Evolutionary conservation across 148 eudicot species (phyloP).

Genomic region (Vaccinium macrocarpon): DNA sequence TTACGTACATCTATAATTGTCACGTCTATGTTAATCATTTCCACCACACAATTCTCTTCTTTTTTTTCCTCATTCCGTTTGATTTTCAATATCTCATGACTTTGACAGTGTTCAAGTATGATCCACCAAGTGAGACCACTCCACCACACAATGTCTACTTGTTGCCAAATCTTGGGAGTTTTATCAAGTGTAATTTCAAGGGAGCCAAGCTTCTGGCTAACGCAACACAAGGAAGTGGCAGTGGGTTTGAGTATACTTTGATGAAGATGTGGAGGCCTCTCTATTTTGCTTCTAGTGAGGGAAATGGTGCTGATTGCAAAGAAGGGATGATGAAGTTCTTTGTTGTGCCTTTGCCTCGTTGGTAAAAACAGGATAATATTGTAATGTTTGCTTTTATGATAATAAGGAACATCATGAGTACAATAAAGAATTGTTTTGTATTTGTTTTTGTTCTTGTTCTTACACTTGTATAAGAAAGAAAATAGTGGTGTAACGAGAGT

Average conservation of each 20-base stretch:
- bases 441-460: not conserved
- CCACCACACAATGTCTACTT: constrained; percentile 19
- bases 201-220: constrained; percentile 19
- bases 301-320: constrained; percentile 16
- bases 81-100: not conserved
- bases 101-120: constrained; percentile 16
- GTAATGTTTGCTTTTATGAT: not conserved
- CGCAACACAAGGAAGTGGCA: constrained; percentile 16
- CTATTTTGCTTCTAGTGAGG: constrained; percentile 20
- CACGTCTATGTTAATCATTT: not conserved
- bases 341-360: constrained; percentile 19
- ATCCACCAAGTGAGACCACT: constrained; percentile 9
- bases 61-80: not conserved
- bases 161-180: constrained; percentile 23
- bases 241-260: constrained; percentile 13
- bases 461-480: not conserved
- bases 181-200: constrained; percentile 16
- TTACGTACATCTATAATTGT: not conserved
- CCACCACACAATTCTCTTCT: too few relatives aligned
- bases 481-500: not conserved
- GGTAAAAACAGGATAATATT: not conserved
- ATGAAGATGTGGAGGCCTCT: constrained; percentile 13
- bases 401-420: not conserved
- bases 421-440: too few relatives aligned
- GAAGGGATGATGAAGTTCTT: constrained; percentile 20